Conservation (phyloP, 768 basidiomycete genomes). For the Boletus edulis region DNA sequence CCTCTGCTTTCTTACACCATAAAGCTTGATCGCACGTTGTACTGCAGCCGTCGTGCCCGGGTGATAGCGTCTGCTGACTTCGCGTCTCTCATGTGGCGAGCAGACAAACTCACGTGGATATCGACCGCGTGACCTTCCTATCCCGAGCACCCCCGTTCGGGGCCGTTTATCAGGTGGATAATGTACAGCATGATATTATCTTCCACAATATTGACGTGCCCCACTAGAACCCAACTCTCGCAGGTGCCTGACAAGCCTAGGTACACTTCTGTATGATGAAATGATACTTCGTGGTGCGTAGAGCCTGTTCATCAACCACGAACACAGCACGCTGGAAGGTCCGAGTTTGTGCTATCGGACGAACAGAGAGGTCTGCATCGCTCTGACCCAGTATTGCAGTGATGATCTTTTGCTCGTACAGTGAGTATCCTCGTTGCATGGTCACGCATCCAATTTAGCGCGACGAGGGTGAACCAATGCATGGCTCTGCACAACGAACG, state of each 20-base stretch:
- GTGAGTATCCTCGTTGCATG: slow-evolving; percentile 28
- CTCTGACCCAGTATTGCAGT: neutral
- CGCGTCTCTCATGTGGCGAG: no score
- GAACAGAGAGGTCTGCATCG: no score
- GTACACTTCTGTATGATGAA: neutral
- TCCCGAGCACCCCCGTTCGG: neutral
- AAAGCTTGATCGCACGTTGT: no score
- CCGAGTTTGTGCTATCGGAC: no score
- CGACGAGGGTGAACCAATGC: slow-evolving; percentile 90
- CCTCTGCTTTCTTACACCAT: no score
- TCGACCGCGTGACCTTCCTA: neutral
- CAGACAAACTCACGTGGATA: no score
- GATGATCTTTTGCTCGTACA: slow-evolving; percentile 14
- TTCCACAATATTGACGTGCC: neutral
- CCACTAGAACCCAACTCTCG: neutral
- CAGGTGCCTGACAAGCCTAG: neutral
- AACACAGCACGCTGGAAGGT: no score
- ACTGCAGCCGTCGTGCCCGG: no score
- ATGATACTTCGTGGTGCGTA: no score
- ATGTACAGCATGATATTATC: neutral
- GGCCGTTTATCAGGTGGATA: neutral
- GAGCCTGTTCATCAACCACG: no score
- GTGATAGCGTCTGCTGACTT: no score
- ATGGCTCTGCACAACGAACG: slow-evolving; percentile 95
- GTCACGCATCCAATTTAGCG: slow-evolving; percentile 2